Conservation (phyloP, 176 grass and related monocot genomes). For the Eragrostis nindensis region DNA sequence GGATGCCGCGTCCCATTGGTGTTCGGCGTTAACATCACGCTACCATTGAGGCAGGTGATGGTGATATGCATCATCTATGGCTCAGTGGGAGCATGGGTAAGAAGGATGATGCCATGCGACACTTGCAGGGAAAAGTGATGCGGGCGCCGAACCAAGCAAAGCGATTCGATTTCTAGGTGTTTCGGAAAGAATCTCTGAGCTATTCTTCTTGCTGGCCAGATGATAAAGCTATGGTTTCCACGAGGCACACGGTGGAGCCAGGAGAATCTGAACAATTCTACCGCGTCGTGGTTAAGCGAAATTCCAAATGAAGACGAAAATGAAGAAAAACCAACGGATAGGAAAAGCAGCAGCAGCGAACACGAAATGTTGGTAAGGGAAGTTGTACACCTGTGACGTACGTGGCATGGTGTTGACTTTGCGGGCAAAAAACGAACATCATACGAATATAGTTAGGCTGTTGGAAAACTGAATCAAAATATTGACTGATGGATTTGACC, state of each 20-base stretch:
- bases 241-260: not conserved
- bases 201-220: not conserved
- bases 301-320: not conserved
- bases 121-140: not conserved
- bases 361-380: not conserved
- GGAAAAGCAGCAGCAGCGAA: not conserved
- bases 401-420: too few species aligned
- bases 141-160: not conserved
- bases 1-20: not conserved
- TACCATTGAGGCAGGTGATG: not conserved
- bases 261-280: not conserved
- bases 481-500: too few species aligned
- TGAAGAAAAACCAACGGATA: not conserved
- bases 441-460: too few species aligned
- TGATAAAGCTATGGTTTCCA: not conserved
- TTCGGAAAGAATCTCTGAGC: conserved; percentile 6
- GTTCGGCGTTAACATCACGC: conserved; percentile 39
- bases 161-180: conserved; percentile 46
- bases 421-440: too few species aligned
- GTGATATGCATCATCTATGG: not conserved
- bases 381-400: too few species aligned
- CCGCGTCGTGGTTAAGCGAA: conserved; percentile 12
- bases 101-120: conserved; percentile 37
- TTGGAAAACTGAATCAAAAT: too few species aligned
- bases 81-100: not conserved